Evolutionary conservation across 177 flowering plant species (phyloP).

Genomic region (Tripterygium wilfordii): DNA sequence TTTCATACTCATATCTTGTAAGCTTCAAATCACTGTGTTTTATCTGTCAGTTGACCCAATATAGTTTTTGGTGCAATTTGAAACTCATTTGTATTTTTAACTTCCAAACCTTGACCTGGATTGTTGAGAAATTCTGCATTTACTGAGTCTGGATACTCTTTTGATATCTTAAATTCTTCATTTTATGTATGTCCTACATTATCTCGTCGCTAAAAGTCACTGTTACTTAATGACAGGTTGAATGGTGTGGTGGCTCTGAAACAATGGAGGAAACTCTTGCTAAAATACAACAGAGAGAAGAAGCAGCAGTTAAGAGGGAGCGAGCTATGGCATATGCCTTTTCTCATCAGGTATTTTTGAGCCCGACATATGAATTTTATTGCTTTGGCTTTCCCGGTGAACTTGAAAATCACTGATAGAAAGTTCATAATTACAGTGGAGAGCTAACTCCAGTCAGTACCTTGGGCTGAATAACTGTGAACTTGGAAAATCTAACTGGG

Average conservation of each 20-base stretch:
- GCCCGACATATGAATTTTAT: neutral
- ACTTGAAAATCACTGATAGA: neutral
- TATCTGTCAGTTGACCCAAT: too few relatives aligned
- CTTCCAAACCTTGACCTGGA: too few relatives aligned
- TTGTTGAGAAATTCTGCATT: too few relatives aligned
- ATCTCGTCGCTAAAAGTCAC: neutral
- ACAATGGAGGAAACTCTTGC: conserved; percentile 71
- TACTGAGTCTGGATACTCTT: too few relatives aligned
- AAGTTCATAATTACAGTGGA: conserved; percentile 59
- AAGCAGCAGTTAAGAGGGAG: conserved; percentile 85
- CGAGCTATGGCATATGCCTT: conserved; percentile 96
- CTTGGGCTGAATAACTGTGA: conserved; percentile 41
- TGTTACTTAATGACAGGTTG: conserved; percentile 45
- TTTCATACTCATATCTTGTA: too few relatives aligned
- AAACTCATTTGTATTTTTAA: too few relatives aligned
- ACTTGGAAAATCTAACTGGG: conserved; percentile 76
- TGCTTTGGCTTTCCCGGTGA: neutral
- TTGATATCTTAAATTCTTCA: neutral
- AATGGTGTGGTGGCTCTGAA: conserved; percentile 83
- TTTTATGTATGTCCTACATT: neutral
- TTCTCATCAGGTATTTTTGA: conserved; percentile 72
- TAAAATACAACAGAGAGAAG: conserved; percentile 84
- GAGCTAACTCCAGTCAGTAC: conserved; percentile 58
- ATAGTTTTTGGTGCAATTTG: too few relatives aligned
- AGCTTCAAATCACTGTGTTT: too few relatives aligned